Evolutionary conservation across 2,329 filamentous ascomycete species (phyloP).

Genomic region (Phaeomoniella chlamydospora): DNA sequence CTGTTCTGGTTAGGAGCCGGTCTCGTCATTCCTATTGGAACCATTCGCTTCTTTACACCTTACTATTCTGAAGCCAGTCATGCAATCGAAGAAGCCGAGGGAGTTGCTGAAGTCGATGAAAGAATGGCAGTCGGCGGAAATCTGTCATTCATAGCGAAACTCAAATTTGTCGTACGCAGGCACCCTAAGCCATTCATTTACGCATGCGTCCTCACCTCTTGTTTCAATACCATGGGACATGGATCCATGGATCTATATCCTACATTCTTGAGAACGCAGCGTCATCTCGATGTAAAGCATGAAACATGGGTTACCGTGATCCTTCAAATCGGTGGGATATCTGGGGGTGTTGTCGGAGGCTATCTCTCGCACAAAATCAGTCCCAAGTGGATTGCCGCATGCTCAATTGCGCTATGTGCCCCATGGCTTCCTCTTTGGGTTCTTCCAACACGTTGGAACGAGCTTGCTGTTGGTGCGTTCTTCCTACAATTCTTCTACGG

Average conservation of each 20-base stretch:
- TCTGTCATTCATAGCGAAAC: conserved; percentile 2
- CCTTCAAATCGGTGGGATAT: conserved; percentile 18
- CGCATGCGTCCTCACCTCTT: conserved; percentile 19
- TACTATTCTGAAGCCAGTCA: conserved; percentile 28
- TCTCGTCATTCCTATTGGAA: conserved; percentile 65
- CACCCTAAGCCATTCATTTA: conserved; percentile 20
- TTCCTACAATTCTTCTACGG: conserved; percentile 23
- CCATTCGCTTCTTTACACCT: conserved; percentile 59
- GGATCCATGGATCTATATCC: conserved; percentile 25
- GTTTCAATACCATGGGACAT: conserved; percentile 21
- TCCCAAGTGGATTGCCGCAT: conserved; percentile 20
- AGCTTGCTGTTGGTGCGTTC: conserved; percentile 18
- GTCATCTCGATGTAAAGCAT: conserved; percentile 14
- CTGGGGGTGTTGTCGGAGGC: conserved; percentile 19
- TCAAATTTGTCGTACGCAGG: conserved; percentile 1
- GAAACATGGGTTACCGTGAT: conserved; percentile 20
- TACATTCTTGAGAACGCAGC: conserved; percentile 22
- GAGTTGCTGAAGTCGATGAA: conserved; percentile 10
- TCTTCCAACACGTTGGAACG: conserved; percentile 17
- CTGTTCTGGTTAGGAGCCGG: conserved; percentile 79
- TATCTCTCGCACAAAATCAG: conserved; percentile 21
- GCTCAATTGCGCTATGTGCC: conserved; percentile 17
- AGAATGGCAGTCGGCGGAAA: conserved; percentile 3
- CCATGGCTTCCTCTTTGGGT: conserved; percentile 19
- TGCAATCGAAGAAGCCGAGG: conserved; percentile 9